Evolutionary conservation across 345 rosid genomes (phyloP), one percentile per base, ranked within the genome.

Genomic region (Pistacia atlantica): DNA sequence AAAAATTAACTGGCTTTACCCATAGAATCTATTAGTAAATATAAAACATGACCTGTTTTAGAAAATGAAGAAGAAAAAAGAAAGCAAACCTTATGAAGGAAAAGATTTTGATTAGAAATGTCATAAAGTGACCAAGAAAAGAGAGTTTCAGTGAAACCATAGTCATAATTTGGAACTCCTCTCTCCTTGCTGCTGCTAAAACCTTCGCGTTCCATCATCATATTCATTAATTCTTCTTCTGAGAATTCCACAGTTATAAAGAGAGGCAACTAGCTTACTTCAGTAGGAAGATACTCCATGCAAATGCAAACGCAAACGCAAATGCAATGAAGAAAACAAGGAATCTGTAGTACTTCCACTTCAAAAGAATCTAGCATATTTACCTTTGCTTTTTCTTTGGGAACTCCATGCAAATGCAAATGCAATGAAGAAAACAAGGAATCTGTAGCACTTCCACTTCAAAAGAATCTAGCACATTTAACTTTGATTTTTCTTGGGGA

Each of bases 91-190:
- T 78, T 16, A 52, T 82, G 45, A 70, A 35, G 31, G 65, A 76
- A 84, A 65, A 87, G 87, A 20, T 72, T n/a, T 37, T 79, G 64
- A 57, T 85, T 56, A 25, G 61, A 67, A 45, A 87, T 77, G 71
- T 85, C 86, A 0, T 84, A 76, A 46, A 85, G 71, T 8, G 86
- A 79, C 91, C 91, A 85, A 13, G 84, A 80, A 48, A 63, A 80
- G 48, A 85, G 65, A 10, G 11, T 3, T n/a, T 64, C 56, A n/a
- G 56, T 57, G 20, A 81, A 78, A 28, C 67, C 72, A 51, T 22
- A 11, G 61, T 69, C 62, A 7, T 31, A 11, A 8, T 7, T 42
- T 8, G 4, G 3, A 28, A 5, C 45, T 11, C 18, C 35, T 58
- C 33, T 71, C 12, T 69, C 13, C 67, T 71, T n/a, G 12, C 54